Evolutionary conservation across 164 flowering plant genomes (phyloP), one percentile per base, ranked within the genome.

Genomic region (Piper betle): DNA sequence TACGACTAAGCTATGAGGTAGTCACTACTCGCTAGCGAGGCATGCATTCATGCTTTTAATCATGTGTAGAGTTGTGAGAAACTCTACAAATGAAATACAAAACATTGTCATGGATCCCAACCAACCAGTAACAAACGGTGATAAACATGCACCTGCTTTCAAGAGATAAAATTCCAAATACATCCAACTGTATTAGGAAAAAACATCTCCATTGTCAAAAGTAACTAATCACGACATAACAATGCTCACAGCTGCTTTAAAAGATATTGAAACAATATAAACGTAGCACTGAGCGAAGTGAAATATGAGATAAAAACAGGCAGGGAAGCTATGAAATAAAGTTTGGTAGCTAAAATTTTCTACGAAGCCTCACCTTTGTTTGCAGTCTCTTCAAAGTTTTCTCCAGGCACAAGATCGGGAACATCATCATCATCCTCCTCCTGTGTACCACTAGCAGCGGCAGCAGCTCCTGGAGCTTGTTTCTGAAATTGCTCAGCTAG

Each of bases 401-500:
- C 77, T 13, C 85, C 85, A 17, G 75, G 62, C 3, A 82, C 86
- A 48, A 82, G 82, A 0, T 82, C 82, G 2, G 86, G 84, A 17
- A 84, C 85, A 4, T 81, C 86, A 38, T 83, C 88, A 40, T 81
- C 88, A 58, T 83, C 85, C 1, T 77, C 82, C 13, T 79, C 81
- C 38, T 69, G 73, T 11, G 66, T 55, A 4, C 71, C 75, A 15
- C 70, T 72, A 16, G 72, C 75, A 55, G 66, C 55, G 3, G 71
- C 74, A 11, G 68, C 72, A 8, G 70, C 75, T 55, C 74, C 78
- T 11, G 80, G 78, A 19, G 48, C 72, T 58, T 78, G 78, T 73
- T 76, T 80, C 78, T 84, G 83, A 68, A 84, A 82, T 68, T 84
- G 83, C 74, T 84, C 89, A 1, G 89, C 84, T 38, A 84, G 74